phyloP scores from a whole-genome alignment of 495 filamentous ascomycete genomes.

The Penicillium mononematosum region DNA sequence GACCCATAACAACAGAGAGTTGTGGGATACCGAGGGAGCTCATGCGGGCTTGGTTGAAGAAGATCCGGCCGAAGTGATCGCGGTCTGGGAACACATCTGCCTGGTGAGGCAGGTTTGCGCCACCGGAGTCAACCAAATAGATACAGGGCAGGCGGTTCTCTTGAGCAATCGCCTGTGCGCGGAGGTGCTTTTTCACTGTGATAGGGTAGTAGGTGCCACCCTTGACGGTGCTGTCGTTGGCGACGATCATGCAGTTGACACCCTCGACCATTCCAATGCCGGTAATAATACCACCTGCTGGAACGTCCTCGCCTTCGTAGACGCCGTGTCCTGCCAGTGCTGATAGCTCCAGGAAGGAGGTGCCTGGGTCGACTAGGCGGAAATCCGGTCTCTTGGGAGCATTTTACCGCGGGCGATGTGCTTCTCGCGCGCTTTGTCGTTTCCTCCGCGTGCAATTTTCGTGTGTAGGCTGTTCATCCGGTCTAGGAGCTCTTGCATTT shows the following conservation, averaged over 20 bases:
- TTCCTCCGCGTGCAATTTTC: constrained; percentile 70
- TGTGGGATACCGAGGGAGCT: constrained; percentile 80
- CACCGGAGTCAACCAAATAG: constrained; percentile 94
- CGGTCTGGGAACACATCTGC: constrained; percentile 94
- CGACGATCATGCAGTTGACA: constrained; percentile 89
- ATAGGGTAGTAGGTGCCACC: constrained; percentile 99
- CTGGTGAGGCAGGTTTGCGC: constrained; percentile 94
- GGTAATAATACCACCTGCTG: constrained; percentile 87
- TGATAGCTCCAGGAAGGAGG: constrained; percentile 88
- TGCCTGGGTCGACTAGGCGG: constrained; percentile 86
- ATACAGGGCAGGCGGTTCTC: constrained; percentile 88
- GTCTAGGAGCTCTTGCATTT: constrained; percentile 71
- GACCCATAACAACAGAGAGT: constrained; percentile 94
- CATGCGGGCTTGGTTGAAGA: constrained; percentile 98
- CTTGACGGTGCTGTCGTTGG: constrained; percentile 97
- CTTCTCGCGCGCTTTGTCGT: constrained; percentile 83
- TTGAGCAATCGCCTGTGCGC: constrained; percentile 86
- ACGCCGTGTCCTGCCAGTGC: constrained; percentile 82
- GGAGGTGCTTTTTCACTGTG: constrained; percentile 95
- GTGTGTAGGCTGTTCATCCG: constrained; percentile 66
- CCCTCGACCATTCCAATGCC: constrained; percentile 89
- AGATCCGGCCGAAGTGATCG: constrained; percentile 95
- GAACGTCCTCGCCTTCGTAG: constrained; percentile 83
- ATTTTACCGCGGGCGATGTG: constrained; percentile 88
- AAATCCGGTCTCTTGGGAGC: constrained; percentile 87